phyloP scores from a whole-genome alignment of 768 basidiomycete species.

The Lentinula sp. region DNA sequence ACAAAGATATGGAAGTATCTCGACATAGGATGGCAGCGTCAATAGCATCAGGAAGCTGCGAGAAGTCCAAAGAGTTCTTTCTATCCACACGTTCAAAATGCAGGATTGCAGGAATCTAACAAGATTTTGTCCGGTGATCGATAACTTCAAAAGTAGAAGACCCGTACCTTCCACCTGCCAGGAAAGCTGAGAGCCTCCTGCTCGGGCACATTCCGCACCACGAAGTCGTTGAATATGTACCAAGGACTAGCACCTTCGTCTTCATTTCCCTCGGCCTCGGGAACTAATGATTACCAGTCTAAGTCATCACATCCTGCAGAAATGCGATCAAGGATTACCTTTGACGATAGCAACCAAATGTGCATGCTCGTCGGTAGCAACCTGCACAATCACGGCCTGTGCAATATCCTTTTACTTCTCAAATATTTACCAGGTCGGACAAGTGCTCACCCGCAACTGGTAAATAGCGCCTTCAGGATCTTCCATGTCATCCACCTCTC shows the following conservation, averaged over 20 bases:
- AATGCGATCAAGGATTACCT: conserved; percentile 34
- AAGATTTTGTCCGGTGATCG: conserved; percentile 13
- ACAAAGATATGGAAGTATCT: conserved; percentile 89
- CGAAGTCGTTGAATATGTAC: conserved; percentile 97
- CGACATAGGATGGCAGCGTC: conserved; percentile 73
- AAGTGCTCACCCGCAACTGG: conserved; percentile 58
- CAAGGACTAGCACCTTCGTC: conserved; percentile 51
- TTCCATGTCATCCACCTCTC: conserved; percentile 53
- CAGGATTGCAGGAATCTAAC: conserved; percentile 81
- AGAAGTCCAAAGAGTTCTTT: conserved; percentile 53
- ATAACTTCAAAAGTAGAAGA: background rate
- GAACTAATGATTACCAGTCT: conserved; percentile 40
- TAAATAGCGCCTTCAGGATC: conserved; percentile 57
- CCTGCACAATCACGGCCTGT: conserved; percentile 79
- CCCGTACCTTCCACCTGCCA: conserved; percentile 82
- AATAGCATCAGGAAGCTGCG: conserved; percentile 53
- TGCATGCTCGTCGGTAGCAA: conserved; percentile 64
- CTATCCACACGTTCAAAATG: conserved; percentile 78
- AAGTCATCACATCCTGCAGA: background rate
- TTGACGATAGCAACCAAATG: conserved; percentile 89
- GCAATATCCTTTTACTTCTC: background rate
- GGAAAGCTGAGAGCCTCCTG: conserved; percentile 85
- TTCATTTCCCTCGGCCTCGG: conserved; percentile 48
- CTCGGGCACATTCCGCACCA: conserved; percentile 78
- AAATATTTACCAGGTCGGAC: background rate